Evolutionary conservation across 176 grass and related monocot genomes (phyloP), one percentile per base, ranked within the genome.

Genomic region (Zoysia japonica): DNA sequence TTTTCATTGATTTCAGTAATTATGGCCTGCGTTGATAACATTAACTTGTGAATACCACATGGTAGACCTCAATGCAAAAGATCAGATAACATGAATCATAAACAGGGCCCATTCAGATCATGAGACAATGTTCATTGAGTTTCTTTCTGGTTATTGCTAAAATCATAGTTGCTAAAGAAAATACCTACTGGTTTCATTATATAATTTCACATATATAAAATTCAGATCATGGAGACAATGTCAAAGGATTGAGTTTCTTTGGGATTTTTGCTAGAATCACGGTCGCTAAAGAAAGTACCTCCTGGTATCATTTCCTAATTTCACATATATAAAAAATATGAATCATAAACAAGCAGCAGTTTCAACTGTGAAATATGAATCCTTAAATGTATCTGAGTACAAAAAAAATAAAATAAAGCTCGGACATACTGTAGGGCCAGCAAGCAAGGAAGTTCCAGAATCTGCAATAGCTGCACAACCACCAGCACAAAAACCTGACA

Each of bases 361-460:
- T 78, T 37, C 11, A 71, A 71, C 9, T 16, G 15, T 7, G 15
- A 45, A 38, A 68, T 35, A 39, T 82, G 15, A 61, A 71, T 11
- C 5, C 10, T 55, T 48, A 71, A 1, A 35, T 53, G 2, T 17
- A 35, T 57, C 7, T 20, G 12, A 28, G 28, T 28, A 28, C 46
- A 76, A 20, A 38, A 19, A 50, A 41, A 78, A 66, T 11, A 3
- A 75, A n/a, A n/a, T 1, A 39, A 78, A 78, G 39, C 49, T 47
- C 47, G 75, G 83, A 82, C 79, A 1, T 88, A 97, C 94, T 5
- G 94, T 97, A 53, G 94, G 94, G 53, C 94, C 94, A 78, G 89
- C 86, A 88, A 97, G 85, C 91, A 97, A 81, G 61, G 94, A 94
- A 80, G 91, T 97, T 89, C 94, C 94, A 84, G 94, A 97, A 80